These are phyloP conservation scores for Syzygium jambos DNA, from an alignment of 345 rosid species.

Conservation along the genomic window DNA sequence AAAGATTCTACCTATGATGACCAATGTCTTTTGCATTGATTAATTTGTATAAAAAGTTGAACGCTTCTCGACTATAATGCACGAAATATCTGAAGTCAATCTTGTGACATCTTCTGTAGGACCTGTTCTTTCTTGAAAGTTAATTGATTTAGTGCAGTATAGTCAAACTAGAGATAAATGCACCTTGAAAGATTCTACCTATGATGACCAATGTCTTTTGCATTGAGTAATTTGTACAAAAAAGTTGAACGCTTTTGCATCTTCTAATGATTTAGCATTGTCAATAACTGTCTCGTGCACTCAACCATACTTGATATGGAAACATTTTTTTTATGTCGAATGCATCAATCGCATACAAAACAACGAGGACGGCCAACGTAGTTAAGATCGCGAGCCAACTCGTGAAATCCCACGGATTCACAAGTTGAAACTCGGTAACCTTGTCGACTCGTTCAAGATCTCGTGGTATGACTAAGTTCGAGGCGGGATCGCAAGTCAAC, in stretches of 20 bases:
- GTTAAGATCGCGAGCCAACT: neutral
- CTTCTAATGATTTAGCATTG: neutral
- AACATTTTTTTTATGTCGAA: neutral
- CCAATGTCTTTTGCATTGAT: neutral
- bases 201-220: neutral
- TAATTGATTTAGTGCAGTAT: neutral
- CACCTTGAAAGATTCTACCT: neutral
- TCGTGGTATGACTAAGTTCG: neutral
- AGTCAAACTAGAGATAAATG: neutral
- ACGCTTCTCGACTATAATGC: too few relatives aligned
- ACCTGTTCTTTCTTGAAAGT: neutral
- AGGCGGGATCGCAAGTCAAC: neutral
- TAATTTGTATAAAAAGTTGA: too few relatives aligned
- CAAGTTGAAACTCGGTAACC: neutral
- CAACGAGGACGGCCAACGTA: neutral
- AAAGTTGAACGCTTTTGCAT: neutral
- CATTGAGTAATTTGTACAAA: too few relatives aligned
- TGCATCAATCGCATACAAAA: neutral
- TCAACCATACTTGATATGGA: neutral
- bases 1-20: neutral
- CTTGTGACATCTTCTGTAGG: neutral
- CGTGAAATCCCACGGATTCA: neutral
- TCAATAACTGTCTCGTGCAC: neutral
- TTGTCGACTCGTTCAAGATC: neutral
- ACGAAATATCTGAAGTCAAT: neutral